A percentile compares a stretch with the other conserved stretches of the same genome.
Evolutionary conservation across 805 yeast genomes (phyloP).

Genomic region (Monosporozyma aerobia): DNA sequence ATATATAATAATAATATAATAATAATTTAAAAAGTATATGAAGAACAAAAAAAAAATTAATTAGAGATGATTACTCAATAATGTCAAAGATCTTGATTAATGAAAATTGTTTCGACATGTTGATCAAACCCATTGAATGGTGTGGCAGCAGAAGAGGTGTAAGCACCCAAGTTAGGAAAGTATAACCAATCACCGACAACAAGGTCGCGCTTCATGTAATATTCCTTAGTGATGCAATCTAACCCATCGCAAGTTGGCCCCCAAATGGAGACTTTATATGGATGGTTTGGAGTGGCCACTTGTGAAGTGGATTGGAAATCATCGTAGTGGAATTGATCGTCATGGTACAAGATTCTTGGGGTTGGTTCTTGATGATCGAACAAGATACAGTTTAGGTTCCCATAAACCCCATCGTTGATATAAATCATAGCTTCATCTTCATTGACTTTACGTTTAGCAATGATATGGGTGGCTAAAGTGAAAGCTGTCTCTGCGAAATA

Average conservation of each 20-base stretch:
- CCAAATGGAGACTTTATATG: slow-evolving; percentile 65
- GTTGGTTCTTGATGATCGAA: slow-evolving; percentile 83
- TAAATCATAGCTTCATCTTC: slow-evolving; percentile 58
- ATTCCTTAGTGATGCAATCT: slow-evolving; percentile 60
- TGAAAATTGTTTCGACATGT: slow-evolving; percentile 51
- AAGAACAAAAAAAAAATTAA: not conserved
- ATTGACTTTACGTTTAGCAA: slow-evolving; percentile 59
- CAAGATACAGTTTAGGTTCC: slow-evolving; percentile 86
- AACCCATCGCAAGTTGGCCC: slow-evolving; percentile 98
- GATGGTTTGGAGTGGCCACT: slow-evolving; percentile 7
- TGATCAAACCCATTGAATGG: slow-evolving; percentile 82
- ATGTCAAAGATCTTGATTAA: slow-evolving; percentile 33
- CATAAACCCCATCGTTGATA: slow-evolving; percentile 91
- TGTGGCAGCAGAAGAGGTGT: slow-evolving; percentile 88
- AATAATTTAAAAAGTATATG: not conserved
- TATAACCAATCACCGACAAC: slow-evolving; percentile 88
- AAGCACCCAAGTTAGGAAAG: slow-evolving; percentile 80
- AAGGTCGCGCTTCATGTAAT: slow-evolving; percentile 49
- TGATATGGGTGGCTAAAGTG: slow-evolving; percentile 73
- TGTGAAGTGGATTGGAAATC: slow-evolving; percentile 25
- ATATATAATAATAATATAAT: not conserved
- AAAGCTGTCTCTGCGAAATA: slow-evolving; percentile 79
- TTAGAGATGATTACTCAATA: too few species aligned
- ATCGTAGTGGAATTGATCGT: slow-evolving; percentile 37
- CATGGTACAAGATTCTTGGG: slow-evolving; percentile 56